Conservation (phyloP, 768 basidiomycete genomes). For the Clitopilus hobsonii region DNA sequence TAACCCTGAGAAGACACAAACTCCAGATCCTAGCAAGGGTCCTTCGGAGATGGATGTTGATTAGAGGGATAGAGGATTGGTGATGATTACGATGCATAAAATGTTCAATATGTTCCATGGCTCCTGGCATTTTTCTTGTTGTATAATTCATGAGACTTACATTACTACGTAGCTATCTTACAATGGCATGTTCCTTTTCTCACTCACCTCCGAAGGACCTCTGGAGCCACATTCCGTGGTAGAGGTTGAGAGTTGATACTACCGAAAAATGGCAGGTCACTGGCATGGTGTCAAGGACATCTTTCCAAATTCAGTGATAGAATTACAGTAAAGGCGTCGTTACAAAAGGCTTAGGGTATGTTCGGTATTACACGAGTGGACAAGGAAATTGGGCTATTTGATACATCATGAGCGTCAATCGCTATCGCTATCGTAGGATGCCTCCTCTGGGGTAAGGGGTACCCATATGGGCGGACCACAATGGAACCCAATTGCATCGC, state of each 20-base stretch:
- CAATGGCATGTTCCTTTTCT: neutral
- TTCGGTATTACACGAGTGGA: too few species aligned
- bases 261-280: neutral
- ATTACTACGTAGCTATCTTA: slow-evolving; percentile 1
- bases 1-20: slow-evolving; percentile 23
- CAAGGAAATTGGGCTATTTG: too few species aligned
- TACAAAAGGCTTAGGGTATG: too few species aligned
- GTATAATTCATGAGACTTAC: slow-evolving; percentile 1
- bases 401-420: too few species aligned
- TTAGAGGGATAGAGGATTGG: slow-evolving; percentile 30
- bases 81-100: neutral
- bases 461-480: too few species aligned
- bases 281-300: too few species aligned
- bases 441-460: too few species aligned
- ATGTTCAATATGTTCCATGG: neutral
- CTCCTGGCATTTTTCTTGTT: neutral
- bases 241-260: neutral
- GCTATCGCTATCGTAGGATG: too few species aligned
- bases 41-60: slow-evolving; percentile 85
- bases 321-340: too few species aligned
- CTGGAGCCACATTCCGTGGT: neutral
- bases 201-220: neutral
- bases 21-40: slow-evolving; percentile 17
- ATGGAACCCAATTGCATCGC: too few species aligned
- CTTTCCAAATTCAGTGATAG: too few species aligned